phyloP scores from a whole-genome alignment of 805 yeast species.

The Scheffersomyces stipitis region DNA sequence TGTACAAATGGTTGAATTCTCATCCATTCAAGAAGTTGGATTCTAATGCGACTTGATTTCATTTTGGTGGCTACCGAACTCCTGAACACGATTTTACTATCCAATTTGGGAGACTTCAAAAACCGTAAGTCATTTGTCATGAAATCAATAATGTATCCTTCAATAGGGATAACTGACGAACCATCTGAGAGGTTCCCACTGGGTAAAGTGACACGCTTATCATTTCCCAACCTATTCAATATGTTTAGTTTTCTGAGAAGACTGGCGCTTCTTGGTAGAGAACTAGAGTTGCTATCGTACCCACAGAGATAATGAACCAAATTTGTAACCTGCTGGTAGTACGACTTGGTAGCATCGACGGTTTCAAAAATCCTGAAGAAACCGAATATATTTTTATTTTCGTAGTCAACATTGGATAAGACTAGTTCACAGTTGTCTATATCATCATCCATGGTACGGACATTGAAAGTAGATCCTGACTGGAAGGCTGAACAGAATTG shows the following conservation, averaged over 20 bases:
- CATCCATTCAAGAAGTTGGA: slow-evolving; percentile 40
- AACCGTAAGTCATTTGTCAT: slow-evolving; percentile 36
- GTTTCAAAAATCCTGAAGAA: slow-evolving; percentile 10
- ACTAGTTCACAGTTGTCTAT: slow-evolving; percentile 12
- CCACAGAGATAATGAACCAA: slow-evolving; percentile 14
- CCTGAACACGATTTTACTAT: slow-evolving; percentile 10
- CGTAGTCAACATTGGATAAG: slow-evolving; percentile 21
- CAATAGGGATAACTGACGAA: slow-evolving; percentile 14
- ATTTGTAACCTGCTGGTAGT: slow-evolving; percentile 3
- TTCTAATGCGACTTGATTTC: slow-evolving; percentile 17
- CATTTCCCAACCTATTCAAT: slow-evolving; percentile 4
- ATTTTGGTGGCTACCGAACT: slow-evolving; percentile 16
- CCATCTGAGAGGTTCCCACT: slow-evolving; percentile 2
- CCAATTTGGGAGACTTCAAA: slow-evolving; percentile 7
- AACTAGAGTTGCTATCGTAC: slow-evolving; percentile 3
- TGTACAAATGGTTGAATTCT: slow-evolving; percentile 34
- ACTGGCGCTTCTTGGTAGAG: slow-evolving; percentile 1
- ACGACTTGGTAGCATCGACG: background rate
- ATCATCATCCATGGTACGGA: slow-evolving; percentile 1
- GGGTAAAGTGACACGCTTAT: slow-evolving; percentile 3
- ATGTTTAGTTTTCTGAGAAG: slow-evolving; percentile 3
- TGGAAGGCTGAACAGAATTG: slow-evolving; percentile 20
- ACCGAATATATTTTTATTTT: slow-evolving; percentile 16
- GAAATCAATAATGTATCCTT: slow-evolving; percentile 37
- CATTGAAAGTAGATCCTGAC: slow-evolving; percentile 21